These are phyloP conservation scores for Mycena kentingensis DNA, from an alignment of 768 basidiomycete genomes.

Conservation along the genomic window DNA sequence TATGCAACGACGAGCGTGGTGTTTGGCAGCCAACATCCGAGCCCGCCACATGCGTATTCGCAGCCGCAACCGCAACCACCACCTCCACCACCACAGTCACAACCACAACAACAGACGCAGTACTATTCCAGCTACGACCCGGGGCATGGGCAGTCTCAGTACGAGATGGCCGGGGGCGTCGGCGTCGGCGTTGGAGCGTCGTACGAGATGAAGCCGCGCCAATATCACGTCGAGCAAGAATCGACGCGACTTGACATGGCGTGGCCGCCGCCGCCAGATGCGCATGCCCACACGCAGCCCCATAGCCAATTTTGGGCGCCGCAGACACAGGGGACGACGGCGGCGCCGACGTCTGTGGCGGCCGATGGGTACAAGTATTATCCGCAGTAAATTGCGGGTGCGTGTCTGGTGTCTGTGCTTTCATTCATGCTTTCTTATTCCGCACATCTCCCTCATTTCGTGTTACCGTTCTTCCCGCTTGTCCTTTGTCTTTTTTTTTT, in stretches of 20 bases:
- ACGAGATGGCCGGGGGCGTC: constrained; percentile 8
- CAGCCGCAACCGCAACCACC: constrained; percentile 25
- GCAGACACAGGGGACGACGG: constrained; percentile 8
- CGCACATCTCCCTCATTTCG: neutral
- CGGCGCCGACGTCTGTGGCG: no score
- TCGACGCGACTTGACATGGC: constrained; percentile 8
- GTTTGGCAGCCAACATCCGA: constrained; percentile 24
- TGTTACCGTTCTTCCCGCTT: neutral
- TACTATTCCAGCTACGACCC: constrained; percentile 23
- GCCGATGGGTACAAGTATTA: no score
- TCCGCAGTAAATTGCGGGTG: neutral
- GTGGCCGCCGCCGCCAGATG: constrained; percentile 11
- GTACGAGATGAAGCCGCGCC: constrained; percentile 24
- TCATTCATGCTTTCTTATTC: neutral
- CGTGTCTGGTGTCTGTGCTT: neutral
- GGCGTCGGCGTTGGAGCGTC: constrained; percentile 24
- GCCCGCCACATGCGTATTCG: constrained; percentile 27
- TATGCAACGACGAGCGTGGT: constrained; percentile 29
- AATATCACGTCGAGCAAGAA: constrained; percentile 7
- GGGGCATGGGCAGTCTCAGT: constrained; percentile 16
- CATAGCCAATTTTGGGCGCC: constrained; percentile 6
- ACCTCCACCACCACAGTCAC: constrained; percentile 19
- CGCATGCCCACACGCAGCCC: neutral
- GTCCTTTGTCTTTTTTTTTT: neutral
- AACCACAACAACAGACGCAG: constrained; percentile 18